Percentiles rank a stretch among this genome's conserved stretches.
These are phyloP conservation scores for Boletus coccyginus DNA, from an alignment of 768 basidiomycete genomes.

Conservation along the genomic window DNA sequence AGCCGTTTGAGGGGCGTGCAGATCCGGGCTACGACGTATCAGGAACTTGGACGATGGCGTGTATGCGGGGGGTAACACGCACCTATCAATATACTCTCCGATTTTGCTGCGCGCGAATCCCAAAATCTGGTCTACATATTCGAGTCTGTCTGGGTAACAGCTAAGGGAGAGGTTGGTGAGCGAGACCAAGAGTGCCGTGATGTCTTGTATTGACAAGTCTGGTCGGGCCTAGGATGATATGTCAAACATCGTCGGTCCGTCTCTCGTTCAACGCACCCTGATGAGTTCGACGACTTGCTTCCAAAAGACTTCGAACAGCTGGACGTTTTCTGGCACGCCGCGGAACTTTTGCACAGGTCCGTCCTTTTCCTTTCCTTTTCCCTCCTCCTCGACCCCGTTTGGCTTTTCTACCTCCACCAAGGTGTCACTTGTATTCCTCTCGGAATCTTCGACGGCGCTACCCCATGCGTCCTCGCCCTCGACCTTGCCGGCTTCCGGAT, in stretches of 20 bases:
- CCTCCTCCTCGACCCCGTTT: constrained; percentile 25
- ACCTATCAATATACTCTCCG: constrained; percentile 82
- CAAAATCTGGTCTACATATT: constrained; percentile 96
- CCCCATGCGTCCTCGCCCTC: constrained; percentile 28
- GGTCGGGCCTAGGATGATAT: constrained; percentile 73
- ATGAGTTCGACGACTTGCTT: constrained; percentile 96
- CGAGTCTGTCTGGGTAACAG: constrained; percentile 95
- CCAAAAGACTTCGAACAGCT: constrained; percentile 98
- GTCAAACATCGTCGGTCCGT: not conserved
- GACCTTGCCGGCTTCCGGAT: constrained; percentile 16
- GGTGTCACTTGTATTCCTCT: constrained; percentile 10
- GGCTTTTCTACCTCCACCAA: not conserved
- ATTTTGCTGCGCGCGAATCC: constrained; percentile 86
- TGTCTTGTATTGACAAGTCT: constrained; percentile 95
- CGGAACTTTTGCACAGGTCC: constrained; percentile 77
- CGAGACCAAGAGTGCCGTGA: constrained; percentile 94
- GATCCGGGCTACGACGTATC: constrained; percentile 61
- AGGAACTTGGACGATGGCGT: constrained; percentile 2
- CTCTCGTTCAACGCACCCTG: constrained; percentile 56
- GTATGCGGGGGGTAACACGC: constrained; percentile 5
- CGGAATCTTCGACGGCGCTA: constrained; percentile 21
- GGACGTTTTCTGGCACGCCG: constrained; percentile 93
- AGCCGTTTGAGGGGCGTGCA: constrained; percentile 84
- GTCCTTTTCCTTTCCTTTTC: constrained; percentile 55
- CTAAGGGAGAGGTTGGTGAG: constrained; percentile 92